Conservation (phyloP, 805 yeast species). For the Kuraishia capsulata region DNA sequence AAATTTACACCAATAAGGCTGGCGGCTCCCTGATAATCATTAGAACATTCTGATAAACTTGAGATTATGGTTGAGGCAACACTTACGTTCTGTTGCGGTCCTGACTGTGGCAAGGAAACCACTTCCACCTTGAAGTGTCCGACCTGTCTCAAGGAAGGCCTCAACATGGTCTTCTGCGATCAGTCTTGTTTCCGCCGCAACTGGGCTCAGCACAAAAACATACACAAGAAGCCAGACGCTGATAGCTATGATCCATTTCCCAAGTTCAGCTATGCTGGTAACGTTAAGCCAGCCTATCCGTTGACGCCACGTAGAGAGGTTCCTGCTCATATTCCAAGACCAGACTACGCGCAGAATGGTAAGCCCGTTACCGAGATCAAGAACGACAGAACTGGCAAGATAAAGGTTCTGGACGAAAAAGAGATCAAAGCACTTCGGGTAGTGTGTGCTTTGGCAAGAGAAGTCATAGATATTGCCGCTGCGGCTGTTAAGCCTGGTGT, state of each 20-base stretch:
- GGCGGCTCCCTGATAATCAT: too few species aligned
- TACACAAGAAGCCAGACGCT: slow-evolving; percentile 56
- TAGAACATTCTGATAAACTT: too few species aligned
- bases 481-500: slow-evolving; percentile 77
- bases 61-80: too few species aligned
- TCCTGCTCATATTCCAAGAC: slow-evolving; percentile 61
- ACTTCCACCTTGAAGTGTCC: slow-evolving; percentile 80
- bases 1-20: too few species aligned
- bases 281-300: slow-evolving; percentile 73
- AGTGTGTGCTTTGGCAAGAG: slow-evolving; percentile 74
- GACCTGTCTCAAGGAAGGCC: slow-evolving; percentile 68
- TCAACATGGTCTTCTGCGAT: slow-evolving; percentile 63
- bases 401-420: slow-evolving; percentile 53
- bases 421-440: slow-evolving; percentile 68
- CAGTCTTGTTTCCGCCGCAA: slow-evolving; percentile 73
- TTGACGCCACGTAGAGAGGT: slow-evolving; percentile 61
- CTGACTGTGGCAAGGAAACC: slow-evolving; percentile 80
- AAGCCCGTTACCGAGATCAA: slow-evolving; percentile 70
- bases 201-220: slow-evolving; percentile 66
- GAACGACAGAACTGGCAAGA: slow-evolving; percentile 58
- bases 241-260: slow-evolving; percentile 84
- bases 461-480: slow-evolving; percentile 84
- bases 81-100: slow-evolving; percentile 55
- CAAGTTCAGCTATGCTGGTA: slow-evolving; percentile 63
- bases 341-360: slow-evolving; percentile 83